These are phyloP conservation scores for Noccaea bulbosa DNA, from an alignment of 345 rosid genomes.

Conservation along the genomic window DNA sequence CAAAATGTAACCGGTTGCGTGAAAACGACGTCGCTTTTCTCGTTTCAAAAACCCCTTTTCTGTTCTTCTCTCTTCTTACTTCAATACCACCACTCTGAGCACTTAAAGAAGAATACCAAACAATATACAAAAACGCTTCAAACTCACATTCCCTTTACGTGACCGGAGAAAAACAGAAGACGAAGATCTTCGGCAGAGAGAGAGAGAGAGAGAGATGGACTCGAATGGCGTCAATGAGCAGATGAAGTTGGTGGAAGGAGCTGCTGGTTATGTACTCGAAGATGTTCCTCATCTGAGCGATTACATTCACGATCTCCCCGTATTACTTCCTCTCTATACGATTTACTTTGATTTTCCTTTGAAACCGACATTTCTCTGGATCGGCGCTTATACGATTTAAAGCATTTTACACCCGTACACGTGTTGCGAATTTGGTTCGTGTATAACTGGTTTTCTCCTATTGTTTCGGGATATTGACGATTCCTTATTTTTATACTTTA, in stretches of 20 bases:
- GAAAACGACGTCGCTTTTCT: conserved; percentile 20
- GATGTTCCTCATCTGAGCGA: conserved; percentile 80
- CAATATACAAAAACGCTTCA: conserved; percentile 24
- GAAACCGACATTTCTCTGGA: not conserved
- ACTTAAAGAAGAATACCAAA: not conserved
- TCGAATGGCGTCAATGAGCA: conserved; percentile 39
- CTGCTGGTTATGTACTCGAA: conserved; percentile 72
- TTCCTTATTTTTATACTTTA: not conserved
- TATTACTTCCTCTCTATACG: conserved; percentile 31
- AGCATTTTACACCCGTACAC: conserved; percentile 19
- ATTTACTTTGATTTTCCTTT: conserved; percentile 4
- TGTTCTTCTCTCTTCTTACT: conserved; percentile 17
- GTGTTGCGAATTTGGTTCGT: conserved; percentile 25
- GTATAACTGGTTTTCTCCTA: conserved; percentile 1
- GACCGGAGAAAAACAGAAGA: conserved; percentile 27
- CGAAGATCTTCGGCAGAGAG: conserved; percentile 23
- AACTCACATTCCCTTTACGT: conserved; percentile 24
- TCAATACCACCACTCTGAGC: conserved; percentile 14
- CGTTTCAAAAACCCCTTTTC: not conserved
- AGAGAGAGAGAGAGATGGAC: conserved; percentile 31
- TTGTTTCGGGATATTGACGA: conserved; percentile 7
- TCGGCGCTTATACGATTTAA: not conserved
- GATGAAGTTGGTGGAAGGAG: conserved; percentile 52
- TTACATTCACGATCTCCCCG: conserved; percentile 71
- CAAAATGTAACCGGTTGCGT: not conserved